A percentile compares a stretch with the other conserved stretches of the same genome.
Conservation (phyloP, 345 rosid species). For the Salix dunnii region DNA sequence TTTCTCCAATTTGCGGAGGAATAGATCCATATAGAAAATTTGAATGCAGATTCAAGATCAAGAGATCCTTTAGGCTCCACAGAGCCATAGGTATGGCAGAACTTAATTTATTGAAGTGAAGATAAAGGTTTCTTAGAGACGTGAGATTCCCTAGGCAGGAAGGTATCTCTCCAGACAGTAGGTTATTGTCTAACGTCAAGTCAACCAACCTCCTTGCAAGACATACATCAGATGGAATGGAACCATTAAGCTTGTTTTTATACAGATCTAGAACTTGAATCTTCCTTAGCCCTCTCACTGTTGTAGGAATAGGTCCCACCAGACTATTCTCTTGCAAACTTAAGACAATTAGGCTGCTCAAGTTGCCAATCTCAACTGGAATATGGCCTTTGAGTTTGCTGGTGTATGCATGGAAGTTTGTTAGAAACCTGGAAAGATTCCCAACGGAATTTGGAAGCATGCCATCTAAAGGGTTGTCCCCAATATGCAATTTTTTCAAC, state of each 20-base stretch:
- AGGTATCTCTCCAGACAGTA: neutral
- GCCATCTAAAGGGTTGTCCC: neutral
- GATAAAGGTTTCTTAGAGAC: neutral
- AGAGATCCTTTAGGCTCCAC: constrained; percentile 1
- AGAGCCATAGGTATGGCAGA: neutral
- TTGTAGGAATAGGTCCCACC: neutral
- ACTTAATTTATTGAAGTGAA: neutral
- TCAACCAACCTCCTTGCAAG: neutral
- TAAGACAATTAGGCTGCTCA: neutral
- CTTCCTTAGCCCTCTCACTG: neutral
- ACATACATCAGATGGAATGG: neutral
- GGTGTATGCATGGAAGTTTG: neutral
- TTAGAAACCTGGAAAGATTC: neutral
- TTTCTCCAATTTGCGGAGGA: neutral
- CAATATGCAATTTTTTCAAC: neutral
- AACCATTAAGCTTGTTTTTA: neutral
- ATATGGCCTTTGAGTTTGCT: neutral
- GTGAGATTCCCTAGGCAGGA: neutral
- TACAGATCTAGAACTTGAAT: neutral
- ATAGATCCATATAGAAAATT: neutral
- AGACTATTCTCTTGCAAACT: neutral
- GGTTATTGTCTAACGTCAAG: neutral
- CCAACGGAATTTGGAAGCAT: neutral
- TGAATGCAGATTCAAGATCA: neutral
- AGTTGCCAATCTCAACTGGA: constrained; percentile 4